Percentiles rank a stretch among this genome's conserved stretches.
phyloP scores from a whole-genome alignment of 768 basidiomycete genomes.

The Candolleomyces aberdarensis region DNA sequence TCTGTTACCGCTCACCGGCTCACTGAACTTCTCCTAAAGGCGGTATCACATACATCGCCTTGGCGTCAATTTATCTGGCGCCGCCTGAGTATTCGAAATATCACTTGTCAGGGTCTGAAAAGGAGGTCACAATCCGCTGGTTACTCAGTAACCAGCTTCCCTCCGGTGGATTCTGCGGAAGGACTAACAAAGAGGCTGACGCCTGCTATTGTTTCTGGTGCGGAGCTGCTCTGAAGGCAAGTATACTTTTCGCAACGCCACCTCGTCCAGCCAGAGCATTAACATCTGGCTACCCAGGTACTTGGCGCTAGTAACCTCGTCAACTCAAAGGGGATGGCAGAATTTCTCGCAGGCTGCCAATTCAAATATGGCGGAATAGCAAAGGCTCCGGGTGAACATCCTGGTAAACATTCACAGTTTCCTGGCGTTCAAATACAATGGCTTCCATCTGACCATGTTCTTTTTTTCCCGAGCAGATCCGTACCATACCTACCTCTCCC shows the following conservation, averaged over 20 bases:
- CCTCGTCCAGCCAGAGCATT: background rate
- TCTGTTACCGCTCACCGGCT: background rate
- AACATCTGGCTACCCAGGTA: constrained; percentile 45
- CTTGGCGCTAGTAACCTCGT: constrained; percentile 60
- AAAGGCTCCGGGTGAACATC: constrained; percentile 75
- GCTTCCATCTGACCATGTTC: background rate
- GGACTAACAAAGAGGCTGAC: constrained; percentile 85
- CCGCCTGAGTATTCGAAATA: constrained; percentile 21
- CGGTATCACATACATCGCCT: constrained; percentile 90
- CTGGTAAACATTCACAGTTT: constrained; percentile 48
- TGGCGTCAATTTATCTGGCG: constrained; percentile 69
- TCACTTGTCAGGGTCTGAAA: constrained; percentile 37
- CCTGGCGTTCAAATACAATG: background rate
- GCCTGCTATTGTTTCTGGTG: constrained; percentile 99
- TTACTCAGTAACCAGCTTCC: constrained; percentile 65
- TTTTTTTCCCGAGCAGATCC: constrained; percentile 55
- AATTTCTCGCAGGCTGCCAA: constrained; percentile 75
- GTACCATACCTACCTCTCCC: constrained; percentile 89
- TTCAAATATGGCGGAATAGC: constrained; percentile 87
- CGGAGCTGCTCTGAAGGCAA: constrained; percentile 72
- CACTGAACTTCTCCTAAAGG: constrained; percentile 40
- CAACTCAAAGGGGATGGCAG: constrained; percentile 49
- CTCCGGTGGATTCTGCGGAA: constrained; percentile 81
- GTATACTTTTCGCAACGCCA: constrained; percentile 16
- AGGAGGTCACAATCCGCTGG: constrained; percentile 67